Base-by-base conservation (phyloP, 495 filamentous ascomycete genomes). In the Penicillium chermesinum region DNA sequence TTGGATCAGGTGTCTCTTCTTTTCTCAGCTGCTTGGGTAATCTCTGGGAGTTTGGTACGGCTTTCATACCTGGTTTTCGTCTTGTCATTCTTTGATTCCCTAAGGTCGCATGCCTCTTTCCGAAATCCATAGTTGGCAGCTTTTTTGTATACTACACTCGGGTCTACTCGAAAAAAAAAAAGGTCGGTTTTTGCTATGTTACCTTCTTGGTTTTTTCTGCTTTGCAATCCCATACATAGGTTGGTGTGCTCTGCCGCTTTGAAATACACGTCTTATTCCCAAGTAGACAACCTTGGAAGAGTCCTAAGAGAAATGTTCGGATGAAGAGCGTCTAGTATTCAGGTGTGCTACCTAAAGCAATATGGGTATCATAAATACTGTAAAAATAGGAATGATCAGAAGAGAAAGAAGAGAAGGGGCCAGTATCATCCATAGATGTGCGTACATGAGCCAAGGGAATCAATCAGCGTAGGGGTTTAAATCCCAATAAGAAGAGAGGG, bases 51-150 rank as follows among this genome's bases (percentile, higher is more conserved):
- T 30, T 30, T 30, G 25, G 25, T 4, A 38, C 6, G 35, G 35
- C 35, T 38, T 38, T n/a, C 2, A 12, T 2, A 16, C 9, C 16
- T 40, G 4, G n/a, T 12, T 42, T 30, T 32, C 16, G 10, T 42
- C 10, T 30, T 4, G 25, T 40, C 44, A 16, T 38, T 39, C 22
- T 39, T 47, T 52, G 53, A 56, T 59, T 56, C 53, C 49, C 55
- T 49, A 18, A 48, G 49, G 34, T 27, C 53, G 41, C 15, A 54
- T 39, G 16, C 44, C 38, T 54, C 20, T 19, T 39, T 40, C 10
- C 25, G 10, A 10, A 10, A 4, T 33, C 20, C 22, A 20, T 14
- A 41, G 10, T 30, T 30, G 25, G 10, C 25, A 5, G 25, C n/a
- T n/a, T 30, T 30, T 30, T 4, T 30, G 25, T 30, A 30, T 30